These are phyloP conservation scores for Schizochytrium sp. DNA, from an alignment of 108 stramenopile species.

Conservation along the genomic window DNA sequence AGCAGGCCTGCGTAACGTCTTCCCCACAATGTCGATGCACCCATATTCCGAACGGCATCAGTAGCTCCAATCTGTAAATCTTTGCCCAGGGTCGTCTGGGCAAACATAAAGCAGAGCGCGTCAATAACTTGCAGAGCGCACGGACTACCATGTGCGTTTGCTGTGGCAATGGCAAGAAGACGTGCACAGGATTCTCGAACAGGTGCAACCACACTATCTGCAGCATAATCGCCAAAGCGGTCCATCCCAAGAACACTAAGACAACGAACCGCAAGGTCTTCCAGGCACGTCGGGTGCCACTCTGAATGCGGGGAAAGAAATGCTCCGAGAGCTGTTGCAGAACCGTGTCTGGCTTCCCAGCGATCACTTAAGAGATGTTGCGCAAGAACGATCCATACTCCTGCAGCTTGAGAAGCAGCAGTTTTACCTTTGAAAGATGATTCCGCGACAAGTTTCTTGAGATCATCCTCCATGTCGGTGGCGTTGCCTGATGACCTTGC, in stretches of 20 bases:
- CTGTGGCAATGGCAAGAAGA: constrained; percentile 27
- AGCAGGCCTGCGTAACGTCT: constrained; percentile 28
- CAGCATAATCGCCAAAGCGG: constrained; percentile 55
- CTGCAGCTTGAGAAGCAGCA: not conserved
- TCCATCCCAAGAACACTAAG: constrained; percentile 52
- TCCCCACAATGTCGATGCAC: constrained; percentile 25
- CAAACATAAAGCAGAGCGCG: constrained; percentile 9
- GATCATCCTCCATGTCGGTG: not conserved
- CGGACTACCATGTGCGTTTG: not conserved
- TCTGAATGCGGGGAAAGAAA: not conserved
- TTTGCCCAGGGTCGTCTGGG: not conserved
- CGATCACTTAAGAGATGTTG: constrained; percentile 38
- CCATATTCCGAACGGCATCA: not conserved
- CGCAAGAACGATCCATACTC: constrained; percentile 27
- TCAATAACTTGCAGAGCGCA: not conserved
- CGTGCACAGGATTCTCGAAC: constrained; percentile 41
- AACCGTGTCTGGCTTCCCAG: constrained; percentile 43
- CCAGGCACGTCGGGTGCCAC: not conserved
- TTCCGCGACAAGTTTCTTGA: constrained; percentile 1
- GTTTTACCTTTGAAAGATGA: not conserved
- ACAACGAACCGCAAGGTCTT: constrained; percentile 33
- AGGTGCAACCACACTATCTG: constrained; percentile 47
- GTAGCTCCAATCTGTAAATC: not conserved
- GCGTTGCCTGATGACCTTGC: not conserved
- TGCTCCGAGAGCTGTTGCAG: not conserved